A percentile compares a stretch with the other conserved stretches of the same genome.
Evolutionary conservation across 768 basidiomycete genomes (phyloP).

Genomic region (Phylloporus arenicola): DNA sequence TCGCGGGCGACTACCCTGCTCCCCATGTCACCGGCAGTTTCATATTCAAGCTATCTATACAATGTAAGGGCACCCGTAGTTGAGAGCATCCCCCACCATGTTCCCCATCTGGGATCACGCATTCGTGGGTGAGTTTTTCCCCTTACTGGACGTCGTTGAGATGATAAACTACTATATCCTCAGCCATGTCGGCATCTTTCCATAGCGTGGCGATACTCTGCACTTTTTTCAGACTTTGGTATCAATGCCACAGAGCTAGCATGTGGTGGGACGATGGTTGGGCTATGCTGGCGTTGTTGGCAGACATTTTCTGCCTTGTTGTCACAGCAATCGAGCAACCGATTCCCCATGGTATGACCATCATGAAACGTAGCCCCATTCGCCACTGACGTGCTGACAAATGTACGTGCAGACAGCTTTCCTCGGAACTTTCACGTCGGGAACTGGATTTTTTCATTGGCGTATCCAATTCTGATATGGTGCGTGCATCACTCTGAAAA

Average conservation of each 20-base stretch:
- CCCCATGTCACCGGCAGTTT: not conserved
- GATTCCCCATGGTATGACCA: slow-evolving; percentile 2
- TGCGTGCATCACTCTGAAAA: not conserved
- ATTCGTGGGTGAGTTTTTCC: slow-evolving; percentile 2
- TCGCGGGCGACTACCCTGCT: not conserved
- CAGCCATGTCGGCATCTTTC: slow-evolving; percentile 15
- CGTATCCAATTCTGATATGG: slow-evolving; percentile 14
- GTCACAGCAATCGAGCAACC: slow-evolving; percentile 7
- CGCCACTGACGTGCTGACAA: not conserved
- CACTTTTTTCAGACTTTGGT: slow-evolving; percentile 23
- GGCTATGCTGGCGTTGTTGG: slow-evolving; percentile 14
- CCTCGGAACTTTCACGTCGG: slow-evolving; percentile 8
- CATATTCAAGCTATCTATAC: not conserved
- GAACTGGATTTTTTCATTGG: slow-evolving; percentile 14
- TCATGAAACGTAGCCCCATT: not conserved
- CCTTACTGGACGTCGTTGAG: not conserved
- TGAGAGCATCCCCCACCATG: not conserved
- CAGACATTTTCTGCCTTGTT: slow-evolving; percentile 9
- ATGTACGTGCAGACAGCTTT: not conserved
- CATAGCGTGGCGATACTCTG: slow-evolving; percentile 18
- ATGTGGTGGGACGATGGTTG: slow-evolving; percentile 29
- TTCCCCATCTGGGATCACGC: not conserved
- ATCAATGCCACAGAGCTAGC: slow-evolving; percentile 9
- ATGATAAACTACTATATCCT: not conserved
- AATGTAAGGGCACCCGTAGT: too few relatives aligned